These are phyloP conservation scores for Gigaspora rosea DNA, from an alignment of 192 early-diverging fungal species.

Conservation along the genomic window DNA sequence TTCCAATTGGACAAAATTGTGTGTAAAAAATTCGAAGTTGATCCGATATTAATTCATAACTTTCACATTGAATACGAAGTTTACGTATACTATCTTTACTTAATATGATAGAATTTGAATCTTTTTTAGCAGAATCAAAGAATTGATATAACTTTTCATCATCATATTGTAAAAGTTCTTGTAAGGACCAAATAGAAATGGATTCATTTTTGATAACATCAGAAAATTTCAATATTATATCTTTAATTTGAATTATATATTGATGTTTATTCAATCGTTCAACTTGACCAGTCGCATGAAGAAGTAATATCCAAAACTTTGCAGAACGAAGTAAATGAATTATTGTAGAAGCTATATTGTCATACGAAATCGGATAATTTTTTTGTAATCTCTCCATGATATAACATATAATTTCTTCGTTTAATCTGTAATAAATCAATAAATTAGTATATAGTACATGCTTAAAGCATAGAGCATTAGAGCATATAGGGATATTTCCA, in stretches of 20 bases:
- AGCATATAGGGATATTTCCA: too few relatives aligned
- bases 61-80: background rate
- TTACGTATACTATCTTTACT: background rate
- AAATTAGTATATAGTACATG: too few relatives aligned
- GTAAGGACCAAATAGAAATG: background rate
- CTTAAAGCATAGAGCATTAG: too few relatives aligned
- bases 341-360: background rate
- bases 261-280: background rate
- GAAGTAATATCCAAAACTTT: background rate
- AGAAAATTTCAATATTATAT: background rate
- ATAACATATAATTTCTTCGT: background rate
- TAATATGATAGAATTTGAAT: background rate
- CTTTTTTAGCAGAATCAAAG: background rate
- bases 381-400: background rate
- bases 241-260: background rate
- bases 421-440: background rate
- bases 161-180: background rate
- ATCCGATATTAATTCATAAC: background rate
- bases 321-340: background rate
- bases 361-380: background rate
- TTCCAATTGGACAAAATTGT: background rate
- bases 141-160: background rate
- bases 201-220: background rate
- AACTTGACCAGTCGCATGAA: background rate
- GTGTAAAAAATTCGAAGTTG: slow-evolving; percentile 1